These are phyloP conservation scores for Suillus hirtellus DNA, from an alignment of 768 basidiomycete genomes.

Conservation along the genomic window DNA sequence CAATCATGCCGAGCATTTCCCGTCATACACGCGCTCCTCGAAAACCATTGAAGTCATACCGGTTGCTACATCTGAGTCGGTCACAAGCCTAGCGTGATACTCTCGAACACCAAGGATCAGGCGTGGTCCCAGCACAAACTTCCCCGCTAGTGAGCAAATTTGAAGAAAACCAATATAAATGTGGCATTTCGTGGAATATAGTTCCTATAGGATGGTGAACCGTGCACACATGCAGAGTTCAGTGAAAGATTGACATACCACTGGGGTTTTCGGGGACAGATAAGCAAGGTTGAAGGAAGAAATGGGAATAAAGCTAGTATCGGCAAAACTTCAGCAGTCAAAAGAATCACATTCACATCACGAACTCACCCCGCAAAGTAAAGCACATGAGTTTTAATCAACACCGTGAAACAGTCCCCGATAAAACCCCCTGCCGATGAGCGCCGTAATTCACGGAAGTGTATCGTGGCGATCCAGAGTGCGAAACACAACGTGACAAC, in stretches of 20 bases:
- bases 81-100: background rate
- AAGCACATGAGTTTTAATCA: background rate
- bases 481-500: background rate
- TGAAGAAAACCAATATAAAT: background rate
- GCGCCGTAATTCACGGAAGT: background rate
- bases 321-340: background rate
- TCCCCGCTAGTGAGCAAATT: background rate
- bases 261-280: background rate
- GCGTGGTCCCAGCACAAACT: background rate
- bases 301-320: background rate
- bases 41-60: background rate
- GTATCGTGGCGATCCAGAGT: background rate
- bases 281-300: background rate
- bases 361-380: background rate
- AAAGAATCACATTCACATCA: background rate
- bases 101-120: background rate
- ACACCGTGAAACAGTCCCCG: slow-evolving; percentile 1
- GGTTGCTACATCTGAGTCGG: background rate
- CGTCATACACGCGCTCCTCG: background rate
- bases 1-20: background rate
- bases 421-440: background rate
- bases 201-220: background rate
- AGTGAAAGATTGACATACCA: background rate
- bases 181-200: background rate
- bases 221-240: background rate